phyloP scores from a whole-genome alignment of 2,329 filamentous ascomycete genomes.

The Cryphonectria japonica region DNA sequence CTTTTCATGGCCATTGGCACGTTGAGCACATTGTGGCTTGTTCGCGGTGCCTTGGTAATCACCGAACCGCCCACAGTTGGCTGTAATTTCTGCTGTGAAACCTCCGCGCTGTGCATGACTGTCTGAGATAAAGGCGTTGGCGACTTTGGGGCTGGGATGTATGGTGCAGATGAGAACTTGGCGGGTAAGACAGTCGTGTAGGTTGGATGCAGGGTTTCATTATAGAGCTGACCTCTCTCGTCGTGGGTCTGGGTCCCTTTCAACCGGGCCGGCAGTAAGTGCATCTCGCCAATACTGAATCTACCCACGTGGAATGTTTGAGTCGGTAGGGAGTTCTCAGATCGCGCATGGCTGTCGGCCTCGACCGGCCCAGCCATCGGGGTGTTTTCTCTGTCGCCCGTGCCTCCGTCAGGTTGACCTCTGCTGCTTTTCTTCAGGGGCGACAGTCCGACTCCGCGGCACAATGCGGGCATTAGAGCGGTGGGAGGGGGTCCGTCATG shows the following conservation, averaged over 20 bases:
- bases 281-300: neutral
- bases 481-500: neutral
- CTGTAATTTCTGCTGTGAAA: neutral
- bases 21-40: neutral
- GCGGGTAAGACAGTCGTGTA: neutral
- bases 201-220: neutral
- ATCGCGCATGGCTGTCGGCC: neutral
- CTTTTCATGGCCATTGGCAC: neutral
- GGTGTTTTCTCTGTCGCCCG: neutral
- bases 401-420: neutral
- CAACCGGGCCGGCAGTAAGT: neutral
- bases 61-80: neutral
- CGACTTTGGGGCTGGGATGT: neutral
- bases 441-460: neutral
- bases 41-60: neutral
- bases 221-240: neutral
- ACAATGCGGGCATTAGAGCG: neutral
- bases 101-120: neutral
- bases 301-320: neutral
- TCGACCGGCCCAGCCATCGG: neutral
- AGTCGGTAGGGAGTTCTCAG: neutral
- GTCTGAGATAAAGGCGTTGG: neutral
- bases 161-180: neutral
- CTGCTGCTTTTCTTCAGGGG: neutral
- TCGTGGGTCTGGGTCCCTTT: neutral